A percentile compares a stretch with the other conserved stretches of the same genome.
Conservation (phyloP, 768 basidiomycete species). For the Amyloporia xantha region DNA sequence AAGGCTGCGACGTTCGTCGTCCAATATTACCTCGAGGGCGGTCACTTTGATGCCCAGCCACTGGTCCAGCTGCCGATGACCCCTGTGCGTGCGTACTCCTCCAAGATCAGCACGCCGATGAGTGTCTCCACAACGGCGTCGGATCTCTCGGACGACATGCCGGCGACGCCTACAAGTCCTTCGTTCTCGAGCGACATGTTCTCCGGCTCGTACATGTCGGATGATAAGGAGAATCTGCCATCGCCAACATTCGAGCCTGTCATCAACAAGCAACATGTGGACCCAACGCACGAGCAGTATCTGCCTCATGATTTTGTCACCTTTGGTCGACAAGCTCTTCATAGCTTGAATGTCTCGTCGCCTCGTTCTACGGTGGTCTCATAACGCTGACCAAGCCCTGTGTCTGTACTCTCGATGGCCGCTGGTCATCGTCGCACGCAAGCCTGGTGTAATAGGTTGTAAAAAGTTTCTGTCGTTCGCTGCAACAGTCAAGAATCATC, state of each 20-base stretch:
- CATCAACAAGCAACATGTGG: conserved; percentile 63
- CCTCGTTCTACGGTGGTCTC: conserved; percentile 52
- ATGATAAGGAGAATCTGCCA: conserved; percentile 78
- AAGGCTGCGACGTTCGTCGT: conserved; percentile 92
- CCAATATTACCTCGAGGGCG: conserved; percentile 89
- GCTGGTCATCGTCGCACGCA: conserved; percentile 14
- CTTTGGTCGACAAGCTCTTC: conserved; percentile 72
- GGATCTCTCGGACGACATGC: conserved; percentile 79
- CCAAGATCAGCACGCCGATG: conserved; percentile 62
- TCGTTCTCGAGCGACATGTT: conserved; percentile 42
- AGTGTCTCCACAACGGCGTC: conserved; percentile 69
- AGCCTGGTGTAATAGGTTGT: conserved; percentile 38
- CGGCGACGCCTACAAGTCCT: conserved; percentile 73
- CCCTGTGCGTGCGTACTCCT: conserved; percentile 41
- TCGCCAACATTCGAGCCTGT: conserved; percentile 60
- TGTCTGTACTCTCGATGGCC: not conserved
- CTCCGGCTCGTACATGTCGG: conserved; percentile 58
- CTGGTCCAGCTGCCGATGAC: conserved; percentile 56
- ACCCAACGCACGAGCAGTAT: conserved; percentile 66
- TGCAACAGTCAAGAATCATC: conserved; percentile 31
- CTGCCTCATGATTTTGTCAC: conserved; percentile 77
- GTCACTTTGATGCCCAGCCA: conserved; percentile 54
- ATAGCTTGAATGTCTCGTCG: conserved; percentile 68
- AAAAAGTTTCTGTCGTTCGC: conserved; percentile 33
- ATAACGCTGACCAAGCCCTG: conserved; percentile 28